Evolutionary conservation across 2,329 filamentous ascomycete genomes (phyloP), one percentile per base, ranked within the genome.

Genomic region (Curvularia lunata): DNA sequence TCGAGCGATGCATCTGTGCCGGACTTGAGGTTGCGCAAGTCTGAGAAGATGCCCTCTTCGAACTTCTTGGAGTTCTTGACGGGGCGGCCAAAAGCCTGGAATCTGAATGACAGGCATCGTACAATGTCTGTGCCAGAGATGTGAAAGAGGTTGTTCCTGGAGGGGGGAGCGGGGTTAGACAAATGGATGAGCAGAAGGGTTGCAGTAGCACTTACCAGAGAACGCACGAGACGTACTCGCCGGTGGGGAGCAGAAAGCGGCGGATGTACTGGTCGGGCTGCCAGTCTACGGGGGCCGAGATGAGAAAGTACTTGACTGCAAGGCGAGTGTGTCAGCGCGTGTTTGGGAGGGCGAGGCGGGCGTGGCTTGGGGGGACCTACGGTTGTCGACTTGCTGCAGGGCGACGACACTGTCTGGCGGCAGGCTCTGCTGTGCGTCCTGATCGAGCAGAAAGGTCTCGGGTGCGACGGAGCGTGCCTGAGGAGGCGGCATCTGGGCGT

Each of bases 1-100:
- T 99, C 95, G 59, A 99, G 87, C 41, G 95, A 97, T 48, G 95
- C 95, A 83, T 99, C 95, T 70, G 94, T 98, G 65, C 95, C 95
- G 23, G 95, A 96, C 82, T 99, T 99, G 68, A 99, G 86, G 78
- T 99, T 99, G 79, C 95, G 91, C 77, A 99, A 83, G 77, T 99
- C 95, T 42, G 95, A 99, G 81, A 99, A 99, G 80, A 99, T 98
- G 69, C 95, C 95, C 80, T 99, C 95, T 80, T 99, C 95, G 75
- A 99, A 99, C 80, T 99, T 99, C 84, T 99, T 99, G 40, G 94
- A 96, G 83, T 99, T 99, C 85, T 97, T 98, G 61, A 99, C 95
- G 0, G 95, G 95, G 56, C 95, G 91, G 70, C 95, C 95, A 75
- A 99, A 99, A 50, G 95, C 95, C 82, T 98, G 95, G 82, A 99